Base-by-base conservation (phyloP, 1,139 yeast species). In the Geotrichum reessii region DNA sequence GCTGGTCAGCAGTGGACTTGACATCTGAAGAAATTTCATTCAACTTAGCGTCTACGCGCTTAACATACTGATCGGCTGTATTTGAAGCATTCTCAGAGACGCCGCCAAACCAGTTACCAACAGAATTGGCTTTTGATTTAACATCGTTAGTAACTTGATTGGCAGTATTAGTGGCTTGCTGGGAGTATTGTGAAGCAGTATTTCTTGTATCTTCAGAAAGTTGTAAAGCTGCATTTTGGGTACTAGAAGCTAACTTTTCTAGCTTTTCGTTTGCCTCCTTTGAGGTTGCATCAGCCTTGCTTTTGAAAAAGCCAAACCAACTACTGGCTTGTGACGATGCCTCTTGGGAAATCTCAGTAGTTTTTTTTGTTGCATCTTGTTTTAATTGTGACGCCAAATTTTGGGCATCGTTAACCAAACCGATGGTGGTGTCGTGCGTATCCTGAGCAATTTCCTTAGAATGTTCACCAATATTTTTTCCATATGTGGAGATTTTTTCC, bases 381-480 rank as follows among this genome's bases (percentile, higher is more conserved):
- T 21, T 44, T n/a, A 55, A 42, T 22, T 55, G 19, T n/a, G 31
- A 8, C 9, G 52, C 48, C 9, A 44, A 31, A 12, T 37, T 37
- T 12, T 19, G 46, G 12, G 53, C 53, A 37, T 50, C 53, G 5
- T 50, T 28, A 5, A 47, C 53, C 47, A 50, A 21, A 9, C 53
- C 53, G 21, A 25, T 8, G 11, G 53, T 44, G 24, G 53, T 33
- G 4, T 50, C 47, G 11, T 12, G 27, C 12, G 50, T 24, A 19
- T 44, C 50, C n/a, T 52, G 19, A 14, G 42, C 56, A 12, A 47
- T 24, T 22, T 47, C 49, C 27, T 37, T 25, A 31, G 24, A 17
- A n/a, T 53, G 51, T 17, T 52, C 52, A 12, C 47, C 51, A 50
- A 53, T 53, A 8, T 50, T 46, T 44, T 44, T 42, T 14, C 46